A percentile compares a stretch with the other conserved stretches of the same genome.
These are phyloP conservation scores for Gossypium mustelinum DNA, from an alignment of 345 rosid genomes.

Conservation along the genomic window DNA sequence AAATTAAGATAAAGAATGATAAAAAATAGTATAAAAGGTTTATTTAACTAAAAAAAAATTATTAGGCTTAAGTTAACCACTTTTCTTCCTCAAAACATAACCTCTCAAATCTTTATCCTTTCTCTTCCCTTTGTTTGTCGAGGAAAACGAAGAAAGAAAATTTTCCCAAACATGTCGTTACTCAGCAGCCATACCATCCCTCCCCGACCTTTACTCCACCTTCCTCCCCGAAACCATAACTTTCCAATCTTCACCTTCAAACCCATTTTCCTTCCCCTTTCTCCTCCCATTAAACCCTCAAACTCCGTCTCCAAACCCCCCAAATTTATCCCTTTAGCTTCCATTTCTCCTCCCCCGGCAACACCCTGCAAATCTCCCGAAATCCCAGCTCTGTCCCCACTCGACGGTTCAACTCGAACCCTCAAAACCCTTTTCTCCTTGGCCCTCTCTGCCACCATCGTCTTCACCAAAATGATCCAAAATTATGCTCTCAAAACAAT, in stretches of 20 bases:
- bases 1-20: too few species aligned
- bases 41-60: too few species aligned
- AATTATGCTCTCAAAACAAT: constrained; percentile 23
- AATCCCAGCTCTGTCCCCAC: constrained; percentile 9
- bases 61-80: too few species aligned
- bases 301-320: constrained; percentile 9
- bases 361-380: constrained; percentile 3
- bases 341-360: constrained; percentile 22
- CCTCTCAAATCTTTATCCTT: not conserved
- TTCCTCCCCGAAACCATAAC: not conserved
- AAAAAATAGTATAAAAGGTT: too few species aligned
- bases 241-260: not conserved
- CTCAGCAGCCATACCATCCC: constrained; percentile 21
- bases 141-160: not conserved
- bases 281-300: constrained; percentile 8
- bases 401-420: constrained; percentile 43
- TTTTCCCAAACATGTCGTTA: constrained; percentile 20
- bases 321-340: constrained; percentile 25
- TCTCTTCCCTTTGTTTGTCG: not conserved
- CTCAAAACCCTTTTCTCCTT: constrained; percentile 35
- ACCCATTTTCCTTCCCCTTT: not conserved
- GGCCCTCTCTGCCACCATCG: constrained; percentile 22
- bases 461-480: constrained; percentile 30
- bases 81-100: too few species aligned
- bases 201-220: constrained; percentile 16